Percentiles rank a stretch among this genome's conserved stretches.
Conservation (phyloP, 768 basidiomycete genomes). For the Solioccasus polychromus region DNA sequence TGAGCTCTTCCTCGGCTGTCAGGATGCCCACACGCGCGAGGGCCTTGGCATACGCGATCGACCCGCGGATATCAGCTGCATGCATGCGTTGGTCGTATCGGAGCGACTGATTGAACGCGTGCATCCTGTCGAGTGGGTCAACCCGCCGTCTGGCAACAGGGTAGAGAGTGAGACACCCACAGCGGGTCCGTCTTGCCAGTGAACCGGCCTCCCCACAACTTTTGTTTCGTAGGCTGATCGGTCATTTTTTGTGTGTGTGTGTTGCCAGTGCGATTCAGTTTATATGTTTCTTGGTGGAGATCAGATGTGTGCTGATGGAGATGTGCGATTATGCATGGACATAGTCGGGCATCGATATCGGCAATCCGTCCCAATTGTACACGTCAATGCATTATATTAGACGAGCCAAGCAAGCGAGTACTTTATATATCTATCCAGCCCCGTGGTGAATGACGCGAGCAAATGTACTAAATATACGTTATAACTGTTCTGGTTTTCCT, state of each 20-base stretch:
- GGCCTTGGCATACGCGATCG: conserved; percentile 93
- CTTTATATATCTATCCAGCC: conserved; percentile 2
- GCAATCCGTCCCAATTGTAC: background rate
- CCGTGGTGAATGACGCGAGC: conserved; percentile 2
- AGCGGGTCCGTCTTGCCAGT: conserved; percentile 79
- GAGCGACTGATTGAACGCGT: conserved; percentile 95
- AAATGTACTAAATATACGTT: conserved; percentile 9
- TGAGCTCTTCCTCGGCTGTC: conserved; percentile 67
- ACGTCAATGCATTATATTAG: conserved; percentile 1
- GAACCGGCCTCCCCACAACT: conserved; percentile 87
- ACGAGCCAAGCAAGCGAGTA: conserved; percentile 1
- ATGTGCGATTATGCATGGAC: too few species aligned
- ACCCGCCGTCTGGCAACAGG: background rate
- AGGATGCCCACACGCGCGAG: conserved; percentile 79
- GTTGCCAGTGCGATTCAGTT: background rate
- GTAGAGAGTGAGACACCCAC: conserved; percentile 4
- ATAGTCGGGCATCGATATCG: too few species aligned
- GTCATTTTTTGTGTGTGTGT: conserved; percentile 27
- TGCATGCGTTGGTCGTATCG: conserved; percentile 95
- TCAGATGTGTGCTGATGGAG: too few species aligned
- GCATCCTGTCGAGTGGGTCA: conserved; percentile 63
- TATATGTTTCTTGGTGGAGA: background rate
- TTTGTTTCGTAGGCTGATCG: conserved; percentile 56
- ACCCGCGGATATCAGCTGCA: conserved; percentile 86
- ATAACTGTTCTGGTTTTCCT: conserved; percentile 3